phyloP scores from a whole-genome alignment of 768 basidiomycete genomes.

The Guyanaporus albipodus region DNA sequence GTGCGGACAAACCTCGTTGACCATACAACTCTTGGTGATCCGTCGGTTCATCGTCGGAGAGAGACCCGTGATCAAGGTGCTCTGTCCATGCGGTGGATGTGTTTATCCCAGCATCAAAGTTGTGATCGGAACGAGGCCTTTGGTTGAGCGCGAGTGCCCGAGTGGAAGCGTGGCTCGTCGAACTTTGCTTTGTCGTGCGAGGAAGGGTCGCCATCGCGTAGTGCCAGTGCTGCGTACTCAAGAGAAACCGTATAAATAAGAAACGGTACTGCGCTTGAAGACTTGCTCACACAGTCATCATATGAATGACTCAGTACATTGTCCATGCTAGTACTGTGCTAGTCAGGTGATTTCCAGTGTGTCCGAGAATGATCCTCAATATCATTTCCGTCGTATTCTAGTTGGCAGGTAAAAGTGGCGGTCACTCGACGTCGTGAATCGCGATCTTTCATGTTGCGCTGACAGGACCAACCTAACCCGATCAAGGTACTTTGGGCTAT shows the following conservation, averaged over 20 bases:
- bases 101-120: constrained; percentile 77
- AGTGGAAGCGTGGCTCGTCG: constrained; percentile 10
- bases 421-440: neutral
- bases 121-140: constrained; percentile 29
- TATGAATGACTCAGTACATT: too few relatives aligned
- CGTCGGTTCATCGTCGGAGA: constrained; percentile 51
- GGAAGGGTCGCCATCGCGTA: constrained; percentile 37
- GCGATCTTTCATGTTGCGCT: neutral
- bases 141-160: constrained; percentile 20
- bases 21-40: constrained; percentile 33
- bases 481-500: constrained; percentile 1
- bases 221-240: neutral
- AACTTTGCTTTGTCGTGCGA: constrained; percentile 26
- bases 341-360: too few relatives aligned
- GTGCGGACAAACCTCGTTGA: constrained; percentile 46
- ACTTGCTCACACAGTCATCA: too few relatives aligned
- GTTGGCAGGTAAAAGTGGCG: neutral
- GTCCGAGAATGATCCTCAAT: neutral
- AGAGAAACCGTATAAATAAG: too few relatives aligned
- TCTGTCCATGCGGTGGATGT: constrained; percentile 76
- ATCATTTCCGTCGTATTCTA: neutral
- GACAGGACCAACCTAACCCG: constrained; percentile 9
- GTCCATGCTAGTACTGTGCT: too few relatives aligned
- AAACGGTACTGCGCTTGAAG: too few relatives aligned
- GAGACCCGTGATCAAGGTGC: constrained; percentile 42